phyloP scores from a whole-genome alignment of 225 moss, liverwort and hornwort genomes.

The Climacium dendroides region DNA sequence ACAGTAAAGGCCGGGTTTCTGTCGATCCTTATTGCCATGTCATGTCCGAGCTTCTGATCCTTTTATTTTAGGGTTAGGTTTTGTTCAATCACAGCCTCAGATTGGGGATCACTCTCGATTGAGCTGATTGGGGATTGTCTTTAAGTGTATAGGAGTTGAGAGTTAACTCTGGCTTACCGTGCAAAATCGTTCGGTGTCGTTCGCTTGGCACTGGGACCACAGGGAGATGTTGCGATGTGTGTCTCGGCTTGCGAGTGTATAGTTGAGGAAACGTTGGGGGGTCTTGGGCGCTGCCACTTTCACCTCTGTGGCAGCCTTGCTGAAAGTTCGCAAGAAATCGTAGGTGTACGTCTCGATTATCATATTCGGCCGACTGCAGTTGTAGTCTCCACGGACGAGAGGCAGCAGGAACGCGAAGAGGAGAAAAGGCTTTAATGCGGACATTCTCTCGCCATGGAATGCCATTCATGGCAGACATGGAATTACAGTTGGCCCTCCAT shows the following conservation, averaged over 20 bases:
- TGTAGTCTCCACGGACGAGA: not conserved
- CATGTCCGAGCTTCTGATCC: not conserved
- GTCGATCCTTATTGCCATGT: not conserved
- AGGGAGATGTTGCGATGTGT: not conserved
- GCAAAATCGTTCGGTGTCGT: not conserved
- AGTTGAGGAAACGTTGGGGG: not conserved
- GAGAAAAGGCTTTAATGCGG: not conserved
- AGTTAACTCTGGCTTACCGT: not conserved
- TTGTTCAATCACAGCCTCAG: not conserved
- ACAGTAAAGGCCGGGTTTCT: not conserved
- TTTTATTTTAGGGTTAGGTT: not conserved
- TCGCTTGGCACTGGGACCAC: not conserved
- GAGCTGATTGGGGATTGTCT: not conserved
- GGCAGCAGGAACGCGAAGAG: not conserved
- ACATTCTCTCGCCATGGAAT: not conserved
- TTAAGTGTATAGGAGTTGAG: not conserved
- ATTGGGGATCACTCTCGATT: not conserved
- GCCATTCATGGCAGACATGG: not conserved
- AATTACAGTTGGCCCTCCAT: not conserved
- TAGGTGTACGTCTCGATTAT: not conserved
- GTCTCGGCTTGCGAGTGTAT: not conserved
- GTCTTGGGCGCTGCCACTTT: not conserved
- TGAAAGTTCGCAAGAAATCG: slow-evolving; percentile 21
- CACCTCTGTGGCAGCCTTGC: not conserved
- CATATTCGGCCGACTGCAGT: not conserved